Percentiles rank a stretch among this genome's conserved stretches.
Evolutionary conservation across 257 asterid species (phyloP).

Genomic region (Forsythia suspensa): DNA sequence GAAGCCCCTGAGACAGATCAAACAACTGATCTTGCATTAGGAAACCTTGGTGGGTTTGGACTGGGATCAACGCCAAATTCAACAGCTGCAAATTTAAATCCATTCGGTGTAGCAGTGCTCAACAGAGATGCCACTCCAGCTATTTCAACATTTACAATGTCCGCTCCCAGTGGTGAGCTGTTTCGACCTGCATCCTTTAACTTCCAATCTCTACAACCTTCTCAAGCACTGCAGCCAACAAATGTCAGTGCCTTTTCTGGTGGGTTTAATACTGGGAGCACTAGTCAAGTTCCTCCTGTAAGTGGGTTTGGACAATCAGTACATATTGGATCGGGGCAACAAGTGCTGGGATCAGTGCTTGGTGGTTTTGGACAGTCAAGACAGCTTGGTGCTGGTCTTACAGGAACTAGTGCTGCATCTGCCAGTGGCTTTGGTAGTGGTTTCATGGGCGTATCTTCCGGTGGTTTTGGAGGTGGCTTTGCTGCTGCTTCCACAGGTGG

Average conservation of each 20-base stretch:
- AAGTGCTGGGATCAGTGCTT: constrained; percentile 85
- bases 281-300: constrained; percentile 49
- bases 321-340: constrained; percentile 76
- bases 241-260: constrained; percentile 43
- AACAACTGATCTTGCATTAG: constrained; percentile 47
- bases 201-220: constrained; percentile 61
- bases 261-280: constrained; percentile 49
- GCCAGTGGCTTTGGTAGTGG: constrained; percentile 53
- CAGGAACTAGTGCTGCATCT: constrained; percentile 61
- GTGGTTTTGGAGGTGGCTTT: constrained; percentile 61
- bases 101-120: constrained; percentile 55
- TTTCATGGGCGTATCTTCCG: constrained; percentile 33
- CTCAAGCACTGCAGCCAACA: constrained; percentile 47
- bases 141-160: constrained; percentile 39
- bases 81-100: constrained; percentile 52
- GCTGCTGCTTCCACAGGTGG: constrained; percentile 48
- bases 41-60: constrained; percentile 72
- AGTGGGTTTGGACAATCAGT: constrained; percentile 84
- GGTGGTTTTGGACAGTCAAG: constrained; percentile 97
- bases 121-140: constrained; percentile 41
- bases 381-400: constrained; percentile 76
- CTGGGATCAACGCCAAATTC: constrained; percentile 53
- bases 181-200: constrained; percentile 90
- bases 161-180: constrained; percentile 60
- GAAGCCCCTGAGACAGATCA: constrained; percentile 80